phyloP scores from a whole-genome alignment of 371 early-diverging fungal species.

The Capillidium heterosporum region DNA sequence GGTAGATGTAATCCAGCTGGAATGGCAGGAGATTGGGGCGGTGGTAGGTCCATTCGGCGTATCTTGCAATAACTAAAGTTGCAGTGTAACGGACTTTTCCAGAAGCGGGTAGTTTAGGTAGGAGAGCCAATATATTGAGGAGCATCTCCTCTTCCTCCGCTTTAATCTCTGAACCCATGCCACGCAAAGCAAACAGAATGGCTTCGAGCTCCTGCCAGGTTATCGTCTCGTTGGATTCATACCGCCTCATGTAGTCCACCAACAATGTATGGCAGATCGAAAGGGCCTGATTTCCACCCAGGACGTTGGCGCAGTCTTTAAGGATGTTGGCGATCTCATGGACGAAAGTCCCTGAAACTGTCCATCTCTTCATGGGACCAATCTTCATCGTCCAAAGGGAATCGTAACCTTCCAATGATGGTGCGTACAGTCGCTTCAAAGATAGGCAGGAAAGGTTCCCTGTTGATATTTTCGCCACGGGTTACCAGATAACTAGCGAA shows the following conservation, averaged over 20 bases:
- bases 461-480: constrained; percentile 19
- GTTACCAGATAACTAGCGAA: constrained; percentile 43
- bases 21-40: constrained; percentile 79
- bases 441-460: constrained; percentile 33
- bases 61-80: constrained; percentile 85
- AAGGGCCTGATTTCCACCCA: constrained; percentile 58
- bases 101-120: constrained; percentile 68
- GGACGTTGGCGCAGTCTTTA: constrained; percentile 75
- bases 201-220: constrained; percentile 92
- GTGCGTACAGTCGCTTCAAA: constrained; percentile 55
- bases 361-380: constrained; percentile 79
- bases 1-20: constrained; percentile 69
- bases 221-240: constrained; percentile 15
- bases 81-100: constrained; percentile 88
- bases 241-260: constrained; percentile 3
- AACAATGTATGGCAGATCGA: constrained; percentile 36
- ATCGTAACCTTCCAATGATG: constrained; percentile 63
- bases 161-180: constrained; percentile 74
- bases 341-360: constrained; percentile 83
- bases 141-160: constrained; percentile 47
- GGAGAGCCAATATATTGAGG: constrained; percentile 73
- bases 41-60: constrained; percentile 75
- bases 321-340: constrained; percentile 93
- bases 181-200: constrained; percentile 74
- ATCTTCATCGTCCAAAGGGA: constrained; percentile 42